Percentiles rank a stretch among this genome's conserved stretches.
Evolutionary conservation across 495 filamentous ascomycete species (phyloP).

Genomic region (Recurvomyces mirabilis): DNA sequence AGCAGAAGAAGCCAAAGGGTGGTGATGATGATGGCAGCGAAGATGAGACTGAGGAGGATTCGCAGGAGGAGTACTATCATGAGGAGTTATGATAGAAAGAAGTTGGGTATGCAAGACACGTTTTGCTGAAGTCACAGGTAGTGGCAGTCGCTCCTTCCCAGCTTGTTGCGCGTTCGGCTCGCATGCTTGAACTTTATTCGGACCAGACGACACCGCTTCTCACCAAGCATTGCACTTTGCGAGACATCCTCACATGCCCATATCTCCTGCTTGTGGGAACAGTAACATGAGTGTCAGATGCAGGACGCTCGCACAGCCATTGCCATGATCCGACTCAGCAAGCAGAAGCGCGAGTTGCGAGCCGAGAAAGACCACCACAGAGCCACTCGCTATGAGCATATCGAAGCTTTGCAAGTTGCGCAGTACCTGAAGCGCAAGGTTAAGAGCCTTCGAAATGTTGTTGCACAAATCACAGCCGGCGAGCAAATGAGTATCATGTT

Average conservation of each 20-base stretch:
- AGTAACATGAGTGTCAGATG: too few species aligned
- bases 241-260: background rate
- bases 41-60: constrained; percentile 28
- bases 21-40: constrained; percentile 14
- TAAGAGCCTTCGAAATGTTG: constrained; percentile 1
- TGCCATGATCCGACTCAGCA: background rate
- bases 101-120: background rate
- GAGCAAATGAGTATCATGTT: background rate
- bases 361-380: background rate
- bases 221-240: too few species aligned
- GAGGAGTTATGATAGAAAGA: constrained; percentile 45
- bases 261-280: too few species aligned
- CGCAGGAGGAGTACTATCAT: constrained; percentile 44
- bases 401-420: constrained; percentile 2
- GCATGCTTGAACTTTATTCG: background rate
- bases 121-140: background rate
- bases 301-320: background rate
- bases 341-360: background rate
- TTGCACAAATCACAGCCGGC: background rate
- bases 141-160: constrained; percentile 1
- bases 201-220: background rate
- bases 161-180: too few species aligned
- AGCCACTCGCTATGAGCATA: background rate
- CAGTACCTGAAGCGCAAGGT: constrained; percentile 1
- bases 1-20: background rate